Conservation (phyloP, 208 protist species). For the Leishmania guyanensis region DNA sequence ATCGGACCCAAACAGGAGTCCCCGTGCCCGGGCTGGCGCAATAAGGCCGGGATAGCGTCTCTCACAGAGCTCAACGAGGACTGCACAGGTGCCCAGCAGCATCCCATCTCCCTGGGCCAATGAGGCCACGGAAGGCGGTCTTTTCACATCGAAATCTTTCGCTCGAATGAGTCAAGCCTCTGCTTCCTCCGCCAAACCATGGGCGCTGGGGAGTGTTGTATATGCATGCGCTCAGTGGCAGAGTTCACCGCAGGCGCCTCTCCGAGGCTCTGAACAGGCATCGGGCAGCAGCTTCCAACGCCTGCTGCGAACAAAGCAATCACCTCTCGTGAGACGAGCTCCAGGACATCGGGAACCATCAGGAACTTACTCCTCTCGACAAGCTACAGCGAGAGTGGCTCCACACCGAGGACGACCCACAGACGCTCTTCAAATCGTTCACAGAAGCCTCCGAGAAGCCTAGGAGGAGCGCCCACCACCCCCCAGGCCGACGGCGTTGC, state of each 20-base stretch:
- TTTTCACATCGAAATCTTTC: neutral
- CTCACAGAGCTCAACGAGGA: neutral
- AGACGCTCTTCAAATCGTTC: neutral
- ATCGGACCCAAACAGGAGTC: neutral
- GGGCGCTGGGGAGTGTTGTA: neutral
- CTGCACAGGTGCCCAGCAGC: neutral
- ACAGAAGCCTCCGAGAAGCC: neutral
- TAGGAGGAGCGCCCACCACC: neutral
- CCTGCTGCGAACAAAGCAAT: too few species aligned
- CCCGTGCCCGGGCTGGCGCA: neutral
- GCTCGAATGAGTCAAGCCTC: neutral
- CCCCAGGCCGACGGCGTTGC: neutral
- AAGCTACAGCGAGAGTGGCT: neutral
- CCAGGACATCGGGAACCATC: too few species aligned
- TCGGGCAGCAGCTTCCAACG: too few species aligned
- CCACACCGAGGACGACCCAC: neutral
- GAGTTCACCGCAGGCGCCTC: neutral
- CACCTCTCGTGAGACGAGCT: too few species aligned
- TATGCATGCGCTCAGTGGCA: neutral
- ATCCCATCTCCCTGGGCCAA: neutral
- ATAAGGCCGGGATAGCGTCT: neutral
- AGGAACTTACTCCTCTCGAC: too few species aligned
- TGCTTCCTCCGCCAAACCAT: neutral
- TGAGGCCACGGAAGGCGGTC: neutral
- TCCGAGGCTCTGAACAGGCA: too few species aligned